A percentile compares a stretch with the other conserved stretches of the same genome.
Conservation (phyloP, 1,284 basidiomycete genomes). For the Cryptococcus amylolentus region DNA sequence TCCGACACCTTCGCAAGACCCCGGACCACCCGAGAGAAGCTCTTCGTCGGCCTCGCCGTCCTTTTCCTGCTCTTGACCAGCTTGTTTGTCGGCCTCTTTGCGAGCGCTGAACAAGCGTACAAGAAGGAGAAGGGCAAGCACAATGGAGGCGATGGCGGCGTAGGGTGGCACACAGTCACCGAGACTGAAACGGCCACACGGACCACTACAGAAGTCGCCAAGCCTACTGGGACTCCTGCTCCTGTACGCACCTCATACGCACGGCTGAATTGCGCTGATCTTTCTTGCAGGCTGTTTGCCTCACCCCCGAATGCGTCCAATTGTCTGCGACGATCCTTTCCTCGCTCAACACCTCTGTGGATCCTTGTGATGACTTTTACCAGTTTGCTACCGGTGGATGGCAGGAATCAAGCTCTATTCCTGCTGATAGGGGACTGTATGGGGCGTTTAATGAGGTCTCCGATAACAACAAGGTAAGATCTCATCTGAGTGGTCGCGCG, state of each 20-base stretch:
- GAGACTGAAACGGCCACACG: conserved; percentile 35
- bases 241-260: conserved; percentile 15
- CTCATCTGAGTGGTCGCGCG: neutral
- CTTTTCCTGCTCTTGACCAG: conserved; percentile 75
- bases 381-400: conserved; percentile 83
- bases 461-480: conserved; percentile 46
- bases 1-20: conserved; percentile 53
- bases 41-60: conserved; percentile 71
- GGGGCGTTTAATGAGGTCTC: conserved; percentile 50
- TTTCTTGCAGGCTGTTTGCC: conserved; percentile 60
- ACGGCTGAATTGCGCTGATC: neutral
- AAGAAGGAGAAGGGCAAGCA: conserved; percentile 51
- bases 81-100: conserved; percentile 88
- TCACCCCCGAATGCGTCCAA: conserved; percentile 74
- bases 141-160: conserved; percentile 12
- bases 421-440: conserved; percentile 71
- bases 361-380: conserved; percentile 96
- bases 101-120: conserved; percentile 74
- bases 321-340: conserved; percentile 78
- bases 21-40: conserved; percentile 77
- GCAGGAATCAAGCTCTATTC: conserved; percentile 73
- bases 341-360: conserved; percentile 72
- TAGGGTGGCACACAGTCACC: conserved; percentile 35
- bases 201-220: conserved; percentile 29
- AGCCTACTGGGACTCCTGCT: conserved; percentile 44